Percentiles rank a stretch among this genome's conserved stretches.
Conservation (phyloP, 176 grass and related monocot genomes). For the Themeda triandra region DNA sequence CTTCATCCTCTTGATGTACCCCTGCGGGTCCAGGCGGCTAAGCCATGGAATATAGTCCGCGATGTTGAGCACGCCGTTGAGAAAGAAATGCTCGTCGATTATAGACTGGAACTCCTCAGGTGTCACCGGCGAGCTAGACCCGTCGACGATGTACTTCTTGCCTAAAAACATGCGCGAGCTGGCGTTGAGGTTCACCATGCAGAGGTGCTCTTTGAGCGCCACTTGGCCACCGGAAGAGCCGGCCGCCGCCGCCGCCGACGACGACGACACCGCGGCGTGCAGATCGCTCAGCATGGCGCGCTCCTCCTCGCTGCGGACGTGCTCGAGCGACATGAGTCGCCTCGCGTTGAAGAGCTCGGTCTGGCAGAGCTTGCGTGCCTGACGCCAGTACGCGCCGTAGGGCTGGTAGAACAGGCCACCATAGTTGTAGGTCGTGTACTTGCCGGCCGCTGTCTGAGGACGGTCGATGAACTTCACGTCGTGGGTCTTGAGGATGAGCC, state of each 20-base stretch:
- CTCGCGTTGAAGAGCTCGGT: not conserved
- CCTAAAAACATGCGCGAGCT: constrained; percentile 41
- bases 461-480: constrained; percentile 33
- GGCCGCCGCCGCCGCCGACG: not conserved
- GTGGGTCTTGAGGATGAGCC: constrained; percentile 21
- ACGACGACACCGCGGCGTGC: not conserved
- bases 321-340: not conserved
- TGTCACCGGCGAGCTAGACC: not conserved
- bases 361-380: not conserved
- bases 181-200: not conserved
- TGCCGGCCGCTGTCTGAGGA: constrained; percentile 22
- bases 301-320: not conserved
- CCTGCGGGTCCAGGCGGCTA: constrained; percentile 42
- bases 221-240: not conserved
- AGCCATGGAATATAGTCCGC: constrained; percentile 56
- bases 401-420: constrained; percentile 36
- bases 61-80: constrained; percentile 51
- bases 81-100: constrained; percentile 50
- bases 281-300: not conserved
- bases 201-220: not conserved
- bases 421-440: constrained; percentile 37
- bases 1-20: constrained; percentile 61
- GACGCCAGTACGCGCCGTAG: constrained; percentile 48
- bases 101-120: constrained; percentile 57
- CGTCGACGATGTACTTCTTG: constrained; percentile 44